These are phyloP conservation scores for Afroboletus lepidellus DNA, from an alignment of 1,284 basidiomycete species.

Conservation along the genomic window DNA sequence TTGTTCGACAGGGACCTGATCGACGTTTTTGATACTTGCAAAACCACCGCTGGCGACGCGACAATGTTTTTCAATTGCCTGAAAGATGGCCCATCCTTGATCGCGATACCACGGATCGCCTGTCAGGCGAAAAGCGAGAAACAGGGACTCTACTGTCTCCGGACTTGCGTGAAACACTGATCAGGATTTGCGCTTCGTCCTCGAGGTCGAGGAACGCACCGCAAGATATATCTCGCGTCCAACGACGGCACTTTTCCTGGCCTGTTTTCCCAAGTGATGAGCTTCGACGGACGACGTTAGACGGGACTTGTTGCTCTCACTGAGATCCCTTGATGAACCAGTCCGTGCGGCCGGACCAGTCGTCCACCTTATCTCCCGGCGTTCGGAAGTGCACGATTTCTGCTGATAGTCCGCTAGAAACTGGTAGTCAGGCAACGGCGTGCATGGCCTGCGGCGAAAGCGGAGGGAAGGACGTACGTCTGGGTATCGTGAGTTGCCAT, in stretches of 20 bases:
- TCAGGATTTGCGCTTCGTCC: neutral
- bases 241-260: slow-evolving; percentile 52
- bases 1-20: slow-evolving; percentile 60
- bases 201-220: slow-evolving; percentile 41
- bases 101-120: slow-evolving; percentile 82
- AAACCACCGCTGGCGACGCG: slow-evolving; percentile 77
- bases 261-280: slow-evolving; percentile 33
- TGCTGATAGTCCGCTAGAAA: slow-evolving; percentile 69
- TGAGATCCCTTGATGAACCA: slow-evolving; percentile 86
- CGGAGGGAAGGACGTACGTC: slow-evolving; percentile 55
- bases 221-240: slow-evolving; percentile 89
- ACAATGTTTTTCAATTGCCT: slow-evolving; percentile 86
- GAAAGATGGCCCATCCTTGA: slow-evolving; percentile 88
- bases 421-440: neutral
- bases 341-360: slow-evolving; percentile 43
- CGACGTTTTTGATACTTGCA: slow-evolving; percentile 83
- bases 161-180: slow-evolving; percentile 52
- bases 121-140: slow-evolving; percentile 84
- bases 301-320: slow-evolving; percentile 38
- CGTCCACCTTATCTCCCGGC: slow-evolving; percentile 50
- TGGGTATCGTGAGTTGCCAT: slow-evolving; percentile 84
- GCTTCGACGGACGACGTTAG: neutral
- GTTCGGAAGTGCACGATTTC: slow-evolving; percentile 81
- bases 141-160: slow-evolving; percentile 93
- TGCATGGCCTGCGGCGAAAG: neutral